Conservation (phyloP, 2,329 filamentous ascomycete genomes). For the Penicillium sp. region DNA sequence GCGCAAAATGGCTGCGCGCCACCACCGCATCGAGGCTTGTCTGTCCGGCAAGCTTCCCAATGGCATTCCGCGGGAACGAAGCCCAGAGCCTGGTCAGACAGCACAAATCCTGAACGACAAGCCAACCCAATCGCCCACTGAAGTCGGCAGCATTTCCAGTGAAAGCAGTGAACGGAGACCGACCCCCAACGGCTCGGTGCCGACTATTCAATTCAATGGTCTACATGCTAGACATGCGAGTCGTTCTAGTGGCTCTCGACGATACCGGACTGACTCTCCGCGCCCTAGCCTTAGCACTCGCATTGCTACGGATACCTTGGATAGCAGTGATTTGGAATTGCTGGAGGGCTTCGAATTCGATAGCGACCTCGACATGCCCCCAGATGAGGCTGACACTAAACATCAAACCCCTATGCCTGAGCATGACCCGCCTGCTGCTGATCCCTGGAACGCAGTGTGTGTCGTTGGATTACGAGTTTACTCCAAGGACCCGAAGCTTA, state of each 20-base stretch:
- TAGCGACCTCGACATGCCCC: constrained; percentile 43
- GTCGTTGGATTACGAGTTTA: constrained; percentile 60
- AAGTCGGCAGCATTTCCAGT: constrained; percentile 22
- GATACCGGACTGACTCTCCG: constrained; percentile 16
- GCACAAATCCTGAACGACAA: constrained; percentile 23
- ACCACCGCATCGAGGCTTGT: constrained; percentile 31
- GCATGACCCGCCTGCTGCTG: constrained; percentile 13
- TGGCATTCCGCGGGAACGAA: constrained; percentile 7
- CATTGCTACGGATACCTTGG: constrained; percentile 22
- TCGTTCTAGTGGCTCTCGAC: constrained; percentile 9
- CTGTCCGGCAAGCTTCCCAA: constrained; percentile 18
- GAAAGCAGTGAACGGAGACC: constrained; percentile 16
- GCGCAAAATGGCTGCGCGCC: constrained; percentile 35
- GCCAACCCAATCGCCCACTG: constrained; percentile 29
- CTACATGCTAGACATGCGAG: constrained; percentile 17
- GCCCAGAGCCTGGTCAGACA: constrained; percentile 4
- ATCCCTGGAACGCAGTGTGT: constrained; percentile 61
- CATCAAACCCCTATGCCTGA: neutral
- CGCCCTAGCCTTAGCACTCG: constrained; percentile 28
- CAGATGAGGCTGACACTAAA: constrained; percentile 25
- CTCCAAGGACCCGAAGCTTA: constrained; percentile 50
- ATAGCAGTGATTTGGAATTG: constrained; percentile 33
- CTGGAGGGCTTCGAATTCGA: constrained; percentile 45
- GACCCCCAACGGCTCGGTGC: constrained; percentile 21
- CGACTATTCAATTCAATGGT: constrained; percentile 31